Evolutionary conservation across 1,139 yeast genomes (phyloP).

Genomic region (Diutina neorugosa): DNA sequence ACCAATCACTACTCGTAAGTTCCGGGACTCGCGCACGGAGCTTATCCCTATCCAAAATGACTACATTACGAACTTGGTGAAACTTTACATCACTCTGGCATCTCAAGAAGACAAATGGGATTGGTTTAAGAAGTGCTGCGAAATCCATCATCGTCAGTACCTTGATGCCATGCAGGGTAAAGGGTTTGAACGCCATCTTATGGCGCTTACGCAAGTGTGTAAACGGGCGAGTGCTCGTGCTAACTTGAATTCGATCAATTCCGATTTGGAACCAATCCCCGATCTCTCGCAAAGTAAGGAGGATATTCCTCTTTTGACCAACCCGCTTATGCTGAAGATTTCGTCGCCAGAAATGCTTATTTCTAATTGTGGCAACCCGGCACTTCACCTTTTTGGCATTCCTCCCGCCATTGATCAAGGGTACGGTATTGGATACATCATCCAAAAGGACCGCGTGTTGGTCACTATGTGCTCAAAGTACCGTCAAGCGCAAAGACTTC

Average conservation of each 20-base stretch:
- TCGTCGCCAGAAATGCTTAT: conserved; percentile 31
- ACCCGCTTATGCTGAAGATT: conserved; percentile 34
- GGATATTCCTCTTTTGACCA: conserved; percentile 45
- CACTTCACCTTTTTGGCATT: conserved; percentile 59
- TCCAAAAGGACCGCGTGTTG: conserved; percentile 46
- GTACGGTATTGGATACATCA: conserved; percentile 65
- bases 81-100: conserved; percentile 44
- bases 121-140: conserved; percentile 39
- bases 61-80: conserved; percentile 40
- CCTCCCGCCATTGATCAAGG: conserved; percentile 71
- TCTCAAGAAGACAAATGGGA: conserved; percentile 37
- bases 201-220: conserved; percentile 42
- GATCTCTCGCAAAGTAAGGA: conserved; percentile 22
- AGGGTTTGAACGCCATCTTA: conserved; percentile 64
- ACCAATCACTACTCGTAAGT: conserved; percentile 61
- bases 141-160: conserved; percentile 36
- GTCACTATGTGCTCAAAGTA: conserved; percentile 63
- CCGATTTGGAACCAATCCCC: conserved; percentile 12
- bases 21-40: conserved; percentile 58
- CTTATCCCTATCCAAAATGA: conserved; percentile 54
- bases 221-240: conserved; percentile 20
- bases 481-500: conserved; percentile 59
- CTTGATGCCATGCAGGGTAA: conserved; percentile 44
- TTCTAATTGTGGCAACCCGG: conserved; percentile 69
- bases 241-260: conserved; percentile 31